Evolutionary conservation across 495 filamentous ascomycete genomes (phyloP).

Genomic region (Penicillium alfredii): DNA sequence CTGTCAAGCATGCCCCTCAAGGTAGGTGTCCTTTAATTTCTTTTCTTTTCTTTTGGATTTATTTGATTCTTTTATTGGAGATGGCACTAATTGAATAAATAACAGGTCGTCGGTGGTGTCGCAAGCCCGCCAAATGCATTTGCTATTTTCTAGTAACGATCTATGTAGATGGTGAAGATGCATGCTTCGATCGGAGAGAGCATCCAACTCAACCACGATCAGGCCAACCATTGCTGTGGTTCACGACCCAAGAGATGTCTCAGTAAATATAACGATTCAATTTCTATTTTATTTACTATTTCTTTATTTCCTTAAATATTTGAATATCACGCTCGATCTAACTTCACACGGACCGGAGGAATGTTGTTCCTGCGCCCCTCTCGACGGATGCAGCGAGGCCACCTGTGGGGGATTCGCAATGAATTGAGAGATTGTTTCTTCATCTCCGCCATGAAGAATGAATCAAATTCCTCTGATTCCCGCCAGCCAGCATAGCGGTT

Average conservation of each 20-base stretch:
- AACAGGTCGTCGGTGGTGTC: slow-evolving; percentile 38
- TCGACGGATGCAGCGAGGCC: no score
- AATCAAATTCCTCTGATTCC: slow-evolving; percentile 16
- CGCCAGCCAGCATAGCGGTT: slow-evolving; percentile 3
- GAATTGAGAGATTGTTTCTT: neutral
- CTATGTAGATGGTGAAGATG: no score
- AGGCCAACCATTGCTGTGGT: no score
- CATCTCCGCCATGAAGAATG: slow-evolving; percentile 9
- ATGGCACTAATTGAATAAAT: slow-evolving; percentile 1
- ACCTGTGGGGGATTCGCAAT: neutral
- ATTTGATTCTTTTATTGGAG: no score
- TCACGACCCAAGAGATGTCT: no score
- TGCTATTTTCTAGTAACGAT: slow-evolving; percentile 30
- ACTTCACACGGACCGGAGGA: neutral
- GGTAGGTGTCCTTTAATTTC: slow-evolving; percentile 18
- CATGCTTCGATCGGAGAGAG: no score
- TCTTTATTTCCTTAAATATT: no score
- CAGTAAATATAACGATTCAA: no score
- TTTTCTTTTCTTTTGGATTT: neutral
- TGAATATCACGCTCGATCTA: no score
- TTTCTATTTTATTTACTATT: no score
- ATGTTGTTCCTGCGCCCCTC: no score
- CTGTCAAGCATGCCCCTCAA: slow-evolving; percentile 49
- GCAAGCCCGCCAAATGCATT: slow-evolving; percentile 39
- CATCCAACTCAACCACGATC: no score